Conservation (phyloP, 805 yeast genomes). For the Metschnikowia borealis region DNA sequence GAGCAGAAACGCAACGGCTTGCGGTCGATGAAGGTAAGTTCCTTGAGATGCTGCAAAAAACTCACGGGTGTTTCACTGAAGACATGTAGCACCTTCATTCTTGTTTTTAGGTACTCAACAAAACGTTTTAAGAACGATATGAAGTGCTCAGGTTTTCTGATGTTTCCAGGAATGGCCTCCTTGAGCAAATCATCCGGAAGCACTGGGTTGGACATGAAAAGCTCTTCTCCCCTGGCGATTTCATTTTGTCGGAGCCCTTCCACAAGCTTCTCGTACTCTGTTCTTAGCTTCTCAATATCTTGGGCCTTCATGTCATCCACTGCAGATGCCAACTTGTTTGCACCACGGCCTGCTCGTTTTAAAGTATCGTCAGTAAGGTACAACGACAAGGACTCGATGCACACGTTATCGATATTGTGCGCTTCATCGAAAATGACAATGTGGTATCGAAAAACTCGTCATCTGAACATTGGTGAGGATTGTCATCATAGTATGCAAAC, state of each 20-base stretch:
- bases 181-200: slow-evolving; percentile 78
- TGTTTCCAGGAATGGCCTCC: slow-evolving; percentile 97
- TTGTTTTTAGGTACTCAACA: slow-evolving; percentile 88
- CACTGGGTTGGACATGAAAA: slow-evolving; percentile 82
- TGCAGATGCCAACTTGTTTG: slow-evolving; percentile 67
- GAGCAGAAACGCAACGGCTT: slow-evolving; percentile 92
- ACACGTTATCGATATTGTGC: slow-evolving; percentile 96
- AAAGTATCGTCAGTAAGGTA: slow-evolving; percentile 89
- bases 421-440: slow-evolving; percentile 98
- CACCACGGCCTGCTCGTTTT: slow-evolving; percentile 86
- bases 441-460: no score
- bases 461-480: no score
- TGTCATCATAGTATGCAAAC: no score
- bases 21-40: slow-evolving; percentile 84
- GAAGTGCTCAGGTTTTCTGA: slow-evolving; percentile 94
- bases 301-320: slow-evolving; percentile 81
- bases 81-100: slow-evolving; percentile 97
- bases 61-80: slow-evolving; percentile 97
- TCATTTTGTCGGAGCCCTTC: slow-evolving; percentile 86
- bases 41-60: slow-evolving; percentile 88
- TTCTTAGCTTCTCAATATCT: slow-evolving; percentile 79
- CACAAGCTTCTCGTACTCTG: slow-evolving; percentile 87
- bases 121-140: slow-evolving; percentile 88
- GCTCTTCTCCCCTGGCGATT: slow-evolving; percentile 53
- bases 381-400: slow-evolving; percentile 90